Percentiles rank a stretch among this genome's conserved stretches.
Evolutionary conservation across 2,329 filamentous ascomycete species (phyloP).

Genomic region (Fusarium anthophilum): DNA sequence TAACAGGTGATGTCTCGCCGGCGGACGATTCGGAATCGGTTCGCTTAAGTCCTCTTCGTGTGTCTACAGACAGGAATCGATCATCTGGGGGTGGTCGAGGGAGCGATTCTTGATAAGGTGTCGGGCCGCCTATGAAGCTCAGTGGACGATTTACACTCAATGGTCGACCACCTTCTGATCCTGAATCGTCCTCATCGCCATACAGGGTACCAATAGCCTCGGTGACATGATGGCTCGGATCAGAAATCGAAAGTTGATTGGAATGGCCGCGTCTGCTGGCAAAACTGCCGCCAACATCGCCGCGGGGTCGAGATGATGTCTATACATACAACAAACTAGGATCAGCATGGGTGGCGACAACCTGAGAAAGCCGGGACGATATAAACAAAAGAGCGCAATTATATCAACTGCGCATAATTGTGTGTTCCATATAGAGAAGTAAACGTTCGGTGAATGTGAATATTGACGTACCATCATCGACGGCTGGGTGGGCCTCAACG

Average conservation of each 20-base stretch:
- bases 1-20: slow-evolving; percentile 41
- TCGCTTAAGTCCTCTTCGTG: slow-evolving; percentile 54
- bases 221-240: slow-evolving; percentile 92
- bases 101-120: slow-evolving; percentile 63
- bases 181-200: slow-evolving; percentile 75
- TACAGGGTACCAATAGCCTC: slow-evolving; percentile 94
- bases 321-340: slow-evolving; percentile 43
- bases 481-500: slow-evolving; percentile 49
- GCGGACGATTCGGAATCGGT: slow-evolving; percentile 58
- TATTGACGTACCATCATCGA: slow-evolving; percentile 61
- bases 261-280: slow-evolving; percentile 67
- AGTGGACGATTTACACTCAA: slow-evolving; percentile 74
- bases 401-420: background rate
- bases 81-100: slow-evolving; percentile 46
- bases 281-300: slow-evolving; percentile 66
- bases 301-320: slow-evolving; percentile 67
- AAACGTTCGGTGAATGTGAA: slow-evolving; percentile 9
- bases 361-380: background rate
- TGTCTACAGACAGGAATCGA: slow-evolving; percentile 48
- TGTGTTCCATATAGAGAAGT: background rate
- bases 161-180: slow-evolving; percentile 67
- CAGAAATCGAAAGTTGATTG: slow-evolving; percentile 75
- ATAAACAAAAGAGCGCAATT: slow-evolving; percentile 2
- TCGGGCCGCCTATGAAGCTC: slow-evolving; percentile 71
- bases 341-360: slow-evolving; percentile 38